phyloP scores from a whole-genome alignment of 2,329 filamentous ascomycete species.

The Colletotrichum karsti region DNA sequence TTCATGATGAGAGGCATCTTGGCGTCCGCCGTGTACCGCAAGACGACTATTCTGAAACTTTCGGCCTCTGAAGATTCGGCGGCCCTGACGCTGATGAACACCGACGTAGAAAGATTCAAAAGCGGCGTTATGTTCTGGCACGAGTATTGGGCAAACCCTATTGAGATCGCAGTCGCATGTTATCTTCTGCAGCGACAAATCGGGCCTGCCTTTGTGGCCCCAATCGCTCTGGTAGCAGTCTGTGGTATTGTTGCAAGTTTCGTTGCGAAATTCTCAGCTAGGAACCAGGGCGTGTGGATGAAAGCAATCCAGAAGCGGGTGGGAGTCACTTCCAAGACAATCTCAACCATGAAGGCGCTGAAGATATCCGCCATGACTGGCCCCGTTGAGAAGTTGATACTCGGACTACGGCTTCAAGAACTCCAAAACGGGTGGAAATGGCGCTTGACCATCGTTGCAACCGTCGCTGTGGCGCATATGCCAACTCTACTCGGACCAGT shows the following conservation, averaged over 20 bases:
- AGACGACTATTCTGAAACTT: slow-evolving; percentile 41
- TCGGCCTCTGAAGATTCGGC: slow-evolving; percentile 46
- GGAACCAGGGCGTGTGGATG: slow-evolving; percentile 35
- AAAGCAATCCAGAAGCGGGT: slow-evolving; percentile 32
- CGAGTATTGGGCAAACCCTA: slow-evolving; percentile 47
- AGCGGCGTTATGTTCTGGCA: slow-evolving; percentile 44
- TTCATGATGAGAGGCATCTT: slow-evolving; percentile 44
- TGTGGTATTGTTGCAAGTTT: neutral
- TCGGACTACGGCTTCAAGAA: slow-evolving; percentile 43
- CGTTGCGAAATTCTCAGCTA: slow-evolving; percentile 1
- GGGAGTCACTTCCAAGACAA: slow-evolving; percentile 35
- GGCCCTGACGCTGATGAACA: slow-evolving; percentile 56
- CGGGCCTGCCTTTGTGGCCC: slow-evolving; percentile 13
- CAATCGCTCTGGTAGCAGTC: neutral
- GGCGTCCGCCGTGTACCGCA: slow-evolving; percentile 41
- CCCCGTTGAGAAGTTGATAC: slow-evolving; percentile 39
- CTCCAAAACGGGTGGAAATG: slow-evolving; percentile 38
- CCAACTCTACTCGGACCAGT: slow-evolving; percentile 45
- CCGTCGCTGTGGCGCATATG: slow-evolving; percentile 40
- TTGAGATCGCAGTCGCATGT: slow-evolving; percentile 53
- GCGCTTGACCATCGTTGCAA: slow-evolving; percentile 31
- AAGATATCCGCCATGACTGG: slow-evolving; percentile 46
- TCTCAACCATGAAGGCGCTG: slow-evolving; percentile 47
- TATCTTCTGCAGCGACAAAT: slow-evolving; percentile 54
- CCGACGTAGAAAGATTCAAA: slow-evolving; percentile 53